Evolutionary conservation across 345 rosid genomes (phyloP).

Genomic region (Eutrema yunnanense): DNA sequence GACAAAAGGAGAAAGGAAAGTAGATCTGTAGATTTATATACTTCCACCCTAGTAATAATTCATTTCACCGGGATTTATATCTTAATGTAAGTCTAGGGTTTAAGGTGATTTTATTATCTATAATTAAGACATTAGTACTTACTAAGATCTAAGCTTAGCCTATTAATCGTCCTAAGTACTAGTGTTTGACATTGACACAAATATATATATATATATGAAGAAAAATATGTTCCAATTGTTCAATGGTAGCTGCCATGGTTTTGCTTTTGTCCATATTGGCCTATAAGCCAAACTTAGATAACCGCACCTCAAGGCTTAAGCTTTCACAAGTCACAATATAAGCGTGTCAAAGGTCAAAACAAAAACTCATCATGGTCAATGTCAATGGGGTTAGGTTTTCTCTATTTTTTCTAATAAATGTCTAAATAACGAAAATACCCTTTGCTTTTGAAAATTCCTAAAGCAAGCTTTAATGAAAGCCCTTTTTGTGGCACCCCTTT

Average conservation of each 20-base stretch:
- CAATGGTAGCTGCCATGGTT: conserved; percentile 5
- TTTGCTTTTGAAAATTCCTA: conserved; percentile 29
- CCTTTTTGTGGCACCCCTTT: conserved; percentile 35
- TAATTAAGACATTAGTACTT: neutral
- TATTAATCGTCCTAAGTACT: conserved; percentile 3
- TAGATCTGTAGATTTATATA: neutral
- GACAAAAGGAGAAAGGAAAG: neutral
- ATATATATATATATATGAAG: neutral
- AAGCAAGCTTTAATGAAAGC: conserved; percentile 31
- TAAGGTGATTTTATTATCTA: neutral
- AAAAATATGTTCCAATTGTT: neutral
- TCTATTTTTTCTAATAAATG: neutral
- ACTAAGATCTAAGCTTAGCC: conserved; percentile 3
- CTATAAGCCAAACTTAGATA: conserved; percentile 19
- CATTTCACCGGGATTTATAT: neutral
- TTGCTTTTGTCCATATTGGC: conserved; percentile 12
- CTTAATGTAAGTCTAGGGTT: neutral
- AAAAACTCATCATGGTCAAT: conserved; percentile 25
- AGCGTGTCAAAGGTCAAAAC: conserved; percentile 26
- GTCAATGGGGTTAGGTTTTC: conserved; percentile 32
- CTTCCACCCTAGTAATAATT: neutral
- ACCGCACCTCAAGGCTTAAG: conserved; percentile 32
- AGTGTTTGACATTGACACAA: conserved; percentile 10
- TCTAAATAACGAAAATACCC: conserved; percentile 31
- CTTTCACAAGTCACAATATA: conserved; percentile 25